These are phyloP conservation scores for Marsdenia floribunda DNA, from an alignment of 257 asterid species.

Conservation along the genomic window DNA sequence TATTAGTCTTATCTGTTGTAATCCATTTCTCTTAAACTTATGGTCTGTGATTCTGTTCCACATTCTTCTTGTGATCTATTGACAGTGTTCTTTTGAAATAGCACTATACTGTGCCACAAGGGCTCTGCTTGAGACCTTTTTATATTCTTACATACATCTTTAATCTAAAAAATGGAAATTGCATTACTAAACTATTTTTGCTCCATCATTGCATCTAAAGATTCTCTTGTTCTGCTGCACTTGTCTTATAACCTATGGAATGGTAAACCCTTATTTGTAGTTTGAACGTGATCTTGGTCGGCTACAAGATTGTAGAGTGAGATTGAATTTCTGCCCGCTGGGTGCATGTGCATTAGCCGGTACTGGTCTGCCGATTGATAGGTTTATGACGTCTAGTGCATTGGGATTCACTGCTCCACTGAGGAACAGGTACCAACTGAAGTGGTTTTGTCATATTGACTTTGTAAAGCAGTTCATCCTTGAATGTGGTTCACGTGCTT, in stretches of 20 bases:
- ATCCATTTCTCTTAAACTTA: background rate
- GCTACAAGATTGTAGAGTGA: constrained; percentile 67
- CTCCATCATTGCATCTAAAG: background rate
- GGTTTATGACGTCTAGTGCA: constrained; percentile 92
- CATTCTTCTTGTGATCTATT: background rate
- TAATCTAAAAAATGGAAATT: background rate
- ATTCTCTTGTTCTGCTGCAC: background rate
- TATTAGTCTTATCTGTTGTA: background rate
- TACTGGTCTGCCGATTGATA: constrained; percentile 94
- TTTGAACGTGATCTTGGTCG: constrained; percentile 96
- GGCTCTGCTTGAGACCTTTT: background rate
- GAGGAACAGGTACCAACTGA: constrained; percentile 71
- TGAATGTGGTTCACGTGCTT: background rate
- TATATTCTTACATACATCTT: background rate
- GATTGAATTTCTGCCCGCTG: constrained; percentile 84
- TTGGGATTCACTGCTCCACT: constrained; percentile 90
- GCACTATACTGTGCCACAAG: background rate
- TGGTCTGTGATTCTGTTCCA: background rate
- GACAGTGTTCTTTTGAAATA: background rate
- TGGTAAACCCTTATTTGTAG: constrained; percentile 35
- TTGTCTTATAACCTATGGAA: background rate
- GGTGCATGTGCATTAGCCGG: constrained; percentile 99
- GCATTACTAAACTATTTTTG: background rate
- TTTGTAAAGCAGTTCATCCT: background rate
- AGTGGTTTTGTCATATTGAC: constrained; percentile 1